Percentiles rank a stretch among this genome's conserved stretches.
phyloP scores from a whole-genome alignment of 1,284 basidiomycete genomes.

The Sphaerobolus stellatus region DNA sequence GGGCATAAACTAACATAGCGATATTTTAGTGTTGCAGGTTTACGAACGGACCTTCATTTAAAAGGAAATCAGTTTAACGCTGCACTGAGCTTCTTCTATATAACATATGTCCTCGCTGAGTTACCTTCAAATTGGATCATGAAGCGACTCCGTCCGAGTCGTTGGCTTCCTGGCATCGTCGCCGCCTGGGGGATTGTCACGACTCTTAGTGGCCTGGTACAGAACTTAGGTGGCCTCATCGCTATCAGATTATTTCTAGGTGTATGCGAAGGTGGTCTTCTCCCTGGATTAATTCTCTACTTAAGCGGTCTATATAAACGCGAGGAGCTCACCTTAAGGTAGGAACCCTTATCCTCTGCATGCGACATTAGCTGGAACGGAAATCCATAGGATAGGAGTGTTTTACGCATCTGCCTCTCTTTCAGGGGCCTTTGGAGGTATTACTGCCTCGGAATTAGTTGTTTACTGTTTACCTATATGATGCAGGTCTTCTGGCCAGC shows the following conservation, averaged over 20 bases:
- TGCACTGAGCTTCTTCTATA: slow-evolving; percentile 34
- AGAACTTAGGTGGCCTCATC: slow-evolving; percentile 35
- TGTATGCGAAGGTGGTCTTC: slow-evolving; percentile 19
- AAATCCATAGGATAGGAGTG: slow-evolving; percentile 38
- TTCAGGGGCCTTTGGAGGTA: slow-evolving; percentile 35
- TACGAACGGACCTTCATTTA: slow-evolving; percentile 30
- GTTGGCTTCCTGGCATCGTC: slow-evolving; percentile 33
- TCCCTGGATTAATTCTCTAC: slow-evolving; percentile 11
- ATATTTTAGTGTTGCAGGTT: slow-evolving; percentile 26
- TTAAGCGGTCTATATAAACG: slow-evolving; percentile 27
- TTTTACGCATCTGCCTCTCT: slow-evolving; percentile 36
- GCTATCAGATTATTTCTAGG: slow-evolving; percentile 42
- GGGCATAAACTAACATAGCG: too few species aligned
- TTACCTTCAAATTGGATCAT: slow-evolving; percentile 33
- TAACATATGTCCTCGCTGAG: slow-evolving; percentile 33
- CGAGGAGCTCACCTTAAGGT: slow-evolving; percentile 35
- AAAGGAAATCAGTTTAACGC: slow-evolving; percentile 29
- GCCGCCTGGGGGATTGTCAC: slow-evolving; percentile 37
- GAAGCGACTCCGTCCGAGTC: slow-evolving; percentile 32
- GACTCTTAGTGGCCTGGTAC: slow-evolving; percentile 34
- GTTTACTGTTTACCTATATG: too few species aligned
- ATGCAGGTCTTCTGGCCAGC: slow-evolving; percentile 33
- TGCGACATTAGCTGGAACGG: slow-evolving; percentile 42
- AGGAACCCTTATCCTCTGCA: slow-evolving; percentile 36
- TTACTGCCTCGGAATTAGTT: too few species aligned